Base-by-base conservation (phyloP, 2,329 filamentous ascomycete genomes). In the Fusarium kyushuense region DNA sequence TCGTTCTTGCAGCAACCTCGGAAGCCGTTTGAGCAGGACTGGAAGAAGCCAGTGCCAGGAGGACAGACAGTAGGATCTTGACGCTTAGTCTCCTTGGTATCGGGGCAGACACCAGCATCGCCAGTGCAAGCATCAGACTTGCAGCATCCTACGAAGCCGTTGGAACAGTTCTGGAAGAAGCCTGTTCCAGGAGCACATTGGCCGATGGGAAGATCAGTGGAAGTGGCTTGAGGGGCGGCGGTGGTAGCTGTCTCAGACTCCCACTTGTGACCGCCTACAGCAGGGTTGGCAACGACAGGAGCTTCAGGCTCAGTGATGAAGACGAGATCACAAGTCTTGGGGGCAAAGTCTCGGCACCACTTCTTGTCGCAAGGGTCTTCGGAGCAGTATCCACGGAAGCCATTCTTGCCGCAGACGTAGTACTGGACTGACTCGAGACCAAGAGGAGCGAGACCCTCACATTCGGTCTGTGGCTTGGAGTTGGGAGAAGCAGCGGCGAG, bases 1-100 rank as follows among this genome's bases (percentile, higher is more conserved):
- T 65, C 63, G 12, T 17, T n/a, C 45, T 65, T 65, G 63, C 63
- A 65, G 62, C 62, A 65, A 12, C 62, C 62, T 5, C 53, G 38
- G 59, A 65, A 65, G 3, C 62, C 62, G 32, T 65, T 65, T 27
- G 53, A 53, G 36, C 63, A 65, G 19, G 49, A 54, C 35, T 65
- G 63, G 49, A 65, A 65, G 19, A 46, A 65, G 3, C 63, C 63
- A 2, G 60, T 65, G 9, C 54, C 60, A 2, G 58, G 58, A 14
- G 54, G 29, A 19, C 46, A 42, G 23, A 41, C 36, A 14, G 49
- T 33, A 5, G 54, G 42, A 3, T 40, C 36, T 13, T 16, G 9
- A 21, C 47, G 45, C 54, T 60, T 59, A n/a, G 25, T 12, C 25
- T 30, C 33, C 13, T 38, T 41, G 40, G 25, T 27, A 27, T 47